Percentiles rank a stretch among this genome's conserved stretches.
Evolutionary conservation across 139 green algal genomes (phyloP).

Genomic region (Chlorella sp.): DNA sequence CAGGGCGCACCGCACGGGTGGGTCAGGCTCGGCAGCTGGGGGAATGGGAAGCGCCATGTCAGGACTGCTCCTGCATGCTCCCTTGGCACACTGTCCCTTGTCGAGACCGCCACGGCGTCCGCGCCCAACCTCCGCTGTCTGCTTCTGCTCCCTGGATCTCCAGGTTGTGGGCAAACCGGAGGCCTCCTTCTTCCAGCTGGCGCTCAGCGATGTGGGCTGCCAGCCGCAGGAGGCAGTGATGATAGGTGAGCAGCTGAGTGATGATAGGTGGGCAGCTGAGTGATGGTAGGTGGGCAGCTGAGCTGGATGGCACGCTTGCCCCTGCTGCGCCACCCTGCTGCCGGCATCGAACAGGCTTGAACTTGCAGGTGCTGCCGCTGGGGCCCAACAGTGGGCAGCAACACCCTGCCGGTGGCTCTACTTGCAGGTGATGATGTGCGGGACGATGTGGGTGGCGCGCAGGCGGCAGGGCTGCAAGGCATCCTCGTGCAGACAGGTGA

Average conservation of each 20-base stretch:
- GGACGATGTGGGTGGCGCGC: slow-evolving; percentile 56
- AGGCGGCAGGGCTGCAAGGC: slow-evolving; percentile 44
- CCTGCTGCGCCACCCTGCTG: too few species aligned
- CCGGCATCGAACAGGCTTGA: too few species aligned
- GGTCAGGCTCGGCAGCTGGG: too few species aligned
- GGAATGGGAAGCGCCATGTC: too few species aligned
- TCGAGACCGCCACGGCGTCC: too few species aligned
- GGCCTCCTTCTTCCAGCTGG: slow-evolving; percentile 49
- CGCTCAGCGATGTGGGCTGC: slow-evolving; percentile 33
- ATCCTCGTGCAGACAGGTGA: slow-evolving; percentile 51
- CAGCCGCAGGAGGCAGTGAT: slow-evolving; percentile 16
- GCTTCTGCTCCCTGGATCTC: not conserved
- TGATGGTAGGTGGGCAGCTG: slow-evolving; percentile 31
- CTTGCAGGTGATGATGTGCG: slow-evolving; percentile 53
- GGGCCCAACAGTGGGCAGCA: too few species aligned
- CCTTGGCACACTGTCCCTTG: too few species aligned
- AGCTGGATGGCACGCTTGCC: not conserved
- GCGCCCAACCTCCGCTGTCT: not conserved
- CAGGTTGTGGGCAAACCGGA: slow-evolving; percentile 61
- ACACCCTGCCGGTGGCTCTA: too few species aligned
- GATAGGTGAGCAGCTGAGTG: slow-evolving; percentile 23
- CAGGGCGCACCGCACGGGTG: slow-evolving; percentile 8
- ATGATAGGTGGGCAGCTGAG: slow-evolving; percentile 32
- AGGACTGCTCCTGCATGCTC: not conserved
- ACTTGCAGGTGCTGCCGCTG: not conserved